Conservation (phyloP, 495 filamentous ascomycete genomes). For the Bacidia gigantensis region DNA sequence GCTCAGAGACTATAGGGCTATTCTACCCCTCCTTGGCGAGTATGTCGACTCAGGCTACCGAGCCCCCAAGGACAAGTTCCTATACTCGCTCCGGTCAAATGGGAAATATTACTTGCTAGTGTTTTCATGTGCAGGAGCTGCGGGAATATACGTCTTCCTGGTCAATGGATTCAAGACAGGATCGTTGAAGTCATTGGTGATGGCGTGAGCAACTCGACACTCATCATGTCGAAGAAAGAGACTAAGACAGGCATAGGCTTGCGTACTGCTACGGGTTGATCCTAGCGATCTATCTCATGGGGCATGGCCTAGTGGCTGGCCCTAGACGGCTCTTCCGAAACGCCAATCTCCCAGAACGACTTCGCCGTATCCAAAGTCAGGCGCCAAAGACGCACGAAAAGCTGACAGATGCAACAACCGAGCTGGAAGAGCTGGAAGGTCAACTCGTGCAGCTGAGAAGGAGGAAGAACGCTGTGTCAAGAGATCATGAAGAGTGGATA, state of each 20-base stretch:
- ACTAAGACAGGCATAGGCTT: slow-evolving; percentile 25
- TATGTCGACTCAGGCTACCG: slow-evolving; percentile 90
- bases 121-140: slow-evolving; percentile 54
- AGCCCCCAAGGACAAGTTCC: slow-evolving; percentile 60
- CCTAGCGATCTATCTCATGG: slow-evolving; percentile 92
- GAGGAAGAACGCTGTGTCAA: slow-evolving; percentile 71
- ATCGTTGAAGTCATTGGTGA: slow-evolving; percentile 63
- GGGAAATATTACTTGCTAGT: slow-evolving; percentile 75
- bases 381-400: slow-evolving; percentile 78
- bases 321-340: slow-evolving; percentile 67
- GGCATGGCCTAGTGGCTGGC: slow-evolving; percentile 85
- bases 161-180: slow-evolving; percentile 55
- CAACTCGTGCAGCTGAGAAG: slow-evolving; percentile 65
- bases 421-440: slow-evolving; percentile 65
- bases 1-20: slow-evolving; percentile 43
- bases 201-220: slow-evolving; percentile 38
- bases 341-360: slow-evolving; percentile 53
- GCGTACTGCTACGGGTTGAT: slow-evolving; percentile 88
- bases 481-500: slow-evolving; percentile 83
- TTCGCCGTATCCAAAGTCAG: slow-evolving; percentile 60
- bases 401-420: slow-evolving; percentile 69
- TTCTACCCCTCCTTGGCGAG: slow-evolving; percentile 83
- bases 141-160: slow-evolving; percentile 69
- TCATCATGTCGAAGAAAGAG: background rate
- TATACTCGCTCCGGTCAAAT: slow-evolving; percentile 76